These are phyloP conservation scores for Podaxis pistillaris DNA, from an alignment of 768 basidiomycete species.

Conservation along the genomic window DNA sequence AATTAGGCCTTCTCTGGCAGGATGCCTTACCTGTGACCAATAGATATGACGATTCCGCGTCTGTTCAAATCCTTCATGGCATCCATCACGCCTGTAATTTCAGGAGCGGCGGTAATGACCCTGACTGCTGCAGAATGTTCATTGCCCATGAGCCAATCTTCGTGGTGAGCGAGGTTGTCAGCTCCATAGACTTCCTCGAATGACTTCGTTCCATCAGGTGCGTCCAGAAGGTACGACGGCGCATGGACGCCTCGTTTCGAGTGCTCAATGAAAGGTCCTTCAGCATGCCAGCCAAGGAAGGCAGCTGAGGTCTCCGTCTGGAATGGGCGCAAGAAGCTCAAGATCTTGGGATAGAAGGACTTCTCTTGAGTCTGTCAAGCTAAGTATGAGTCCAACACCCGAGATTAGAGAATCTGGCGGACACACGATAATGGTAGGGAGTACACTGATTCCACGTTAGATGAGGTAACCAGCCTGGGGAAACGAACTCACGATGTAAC, in stretches of 20 bases:
- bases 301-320: conserved; percentile 64
- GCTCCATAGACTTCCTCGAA: conserved; percentile 76
- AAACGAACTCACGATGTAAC: conserved; percentile 72
- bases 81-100: conserved; percentile 78
- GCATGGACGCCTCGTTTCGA: conserved; percentile 86
- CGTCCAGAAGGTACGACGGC: conserved; percentile 58
- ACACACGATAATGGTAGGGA: conserved; percentile 73
- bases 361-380: conserved; percentile 69
- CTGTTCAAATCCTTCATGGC: conserved; percentile 58
- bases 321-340: conserved; percentile 67
- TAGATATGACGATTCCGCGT: conserved; percentile 76
- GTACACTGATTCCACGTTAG: conserved; percentile 36
- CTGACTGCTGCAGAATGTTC: conserved; percentile 58
- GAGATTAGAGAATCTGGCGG: background rate
- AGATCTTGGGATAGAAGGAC: conserved; percentile 67
- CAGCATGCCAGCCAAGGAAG: conserved; percentile 86
- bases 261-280: conserved; percentile 84
- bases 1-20: background rate
- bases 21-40: conserved; percentile 75
- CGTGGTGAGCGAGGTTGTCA: conserved; percentile 57
- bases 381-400: conserved; percentile 1
- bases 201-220: conserved; percentile 59
- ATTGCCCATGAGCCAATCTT: conserved; percentile 63
- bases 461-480: background rate
- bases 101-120: conserved; percentile 85